Evolutionary conservation across 768 basidiomycete species (phyloP).

Genomic region (Suillus ampliporus): DNA sequence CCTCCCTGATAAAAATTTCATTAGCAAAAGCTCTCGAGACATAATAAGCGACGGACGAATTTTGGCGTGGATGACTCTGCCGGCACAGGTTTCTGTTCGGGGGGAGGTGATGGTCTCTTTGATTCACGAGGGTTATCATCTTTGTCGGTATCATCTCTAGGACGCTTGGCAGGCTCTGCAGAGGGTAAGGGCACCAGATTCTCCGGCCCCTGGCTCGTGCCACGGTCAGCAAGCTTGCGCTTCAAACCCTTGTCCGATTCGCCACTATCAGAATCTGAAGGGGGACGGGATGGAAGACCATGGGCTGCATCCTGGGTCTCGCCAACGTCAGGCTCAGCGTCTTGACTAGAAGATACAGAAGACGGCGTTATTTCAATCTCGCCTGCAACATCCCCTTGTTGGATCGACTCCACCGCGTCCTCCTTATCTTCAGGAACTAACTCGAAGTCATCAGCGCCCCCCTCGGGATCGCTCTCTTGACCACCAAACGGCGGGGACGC

Average conservation of each 20-base stretch:
- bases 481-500: conserved; percentile 41
- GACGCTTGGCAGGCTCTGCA: conserved; percentile 57
- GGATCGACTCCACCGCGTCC: conserved; percentile 18
- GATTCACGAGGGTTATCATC: conserved; percentile 66
- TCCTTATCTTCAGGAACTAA: conserved; percentile 17
- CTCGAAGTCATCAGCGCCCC: conserved; percentile 50
- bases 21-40: conserved; percentile 16
- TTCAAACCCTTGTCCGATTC: conserved; percentile 68
- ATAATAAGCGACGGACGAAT: conserved; percentile 46
- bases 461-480: conserved; percentile 67
- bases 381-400: conserved; percentile 18
- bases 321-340: conserved; percentile 33
- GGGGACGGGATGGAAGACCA: conserved; percentile 34
- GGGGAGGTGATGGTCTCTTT: conserved; percentile 72
- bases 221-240: conserved; percentile 72
- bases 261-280: conserved; percentile 50
- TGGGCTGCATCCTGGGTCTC: conserved; percentile 33
- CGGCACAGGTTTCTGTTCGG: conserved; percentile 45
- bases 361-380: conserved; percentile 16
- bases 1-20: conserved; percentile 53
- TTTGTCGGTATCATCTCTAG: conserved; percentile 63
- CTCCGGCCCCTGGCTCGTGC: conserved; percentile 63
- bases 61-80: conserved; percentile 45
- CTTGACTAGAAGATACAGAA: conserved; percentile 28
- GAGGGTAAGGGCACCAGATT: conserved; percentile 27